Percentiles rank a stretch among this genome's conserved stretches.
These are phyloP conservation scores for Candida stauntonica DNA, from an alignment of 805 yeast genomes.

Conservation along the genomic window DNA sequence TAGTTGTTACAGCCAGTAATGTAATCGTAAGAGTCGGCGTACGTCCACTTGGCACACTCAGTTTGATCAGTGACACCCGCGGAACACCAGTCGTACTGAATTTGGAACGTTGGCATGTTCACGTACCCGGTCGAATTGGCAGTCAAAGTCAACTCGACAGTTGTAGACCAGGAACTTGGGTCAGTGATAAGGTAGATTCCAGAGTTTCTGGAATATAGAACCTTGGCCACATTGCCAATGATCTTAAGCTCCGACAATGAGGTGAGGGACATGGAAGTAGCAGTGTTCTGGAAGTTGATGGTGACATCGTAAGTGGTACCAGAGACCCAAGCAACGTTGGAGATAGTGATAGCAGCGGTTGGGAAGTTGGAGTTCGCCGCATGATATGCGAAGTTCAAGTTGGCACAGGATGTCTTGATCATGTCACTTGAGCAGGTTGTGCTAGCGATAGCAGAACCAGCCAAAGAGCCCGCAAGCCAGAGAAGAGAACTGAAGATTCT, in stretches of 20 bases:
- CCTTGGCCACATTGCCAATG: conserved; percentile 11
- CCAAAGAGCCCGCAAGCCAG: neutral
- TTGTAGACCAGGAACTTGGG: conserved; percentile 13
- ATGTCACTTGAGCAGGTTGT: neutral
- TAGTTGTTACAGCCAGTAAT: conserved; percentile 20
- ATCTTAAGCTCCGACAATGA: conserved; percentile 20
- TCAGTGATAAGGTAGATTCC: conserved; percentile 5
- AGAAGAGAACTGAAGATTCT: neutral
- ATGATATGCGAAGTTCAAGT: conserved; percentile 14
- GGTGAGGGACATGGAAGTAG: conserved; percentile 8
- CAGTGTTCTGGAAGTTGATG: conserved; percentile 11
- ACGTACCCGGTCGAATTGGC: conserved; percentile 7
- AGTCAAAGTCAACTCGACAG: conserved; percentile 3
- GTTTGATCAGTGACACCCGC: conserved; percentile 20
- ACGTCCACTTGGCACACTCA: conserved; percentile 21
- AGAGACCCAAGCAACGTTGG: conserved; percentile 12
- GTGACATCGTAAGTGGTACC: conserved; percentile 16
- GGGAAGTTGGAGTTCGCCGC: conserved; percentile 12
- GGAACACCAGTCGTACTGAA: conserved; percentile 26
- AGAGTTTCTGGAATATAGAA: conserved; percentile 13
- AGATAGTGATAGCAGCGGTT: conserved; percentile 10
- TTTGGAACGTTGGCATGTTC: conserved; percentile 15
- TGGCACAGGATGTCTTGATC: conserved; percentile 2
- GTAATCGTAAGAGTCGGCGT: conserved; percentile 21
- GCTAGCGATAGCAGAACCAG: neutral